These are phyloP conservation scores for Ophiostoma tasmaniense DNA, from an alignment of 2,329 filamentous ascomycete species.

Conservation along the genomic window DNA sequence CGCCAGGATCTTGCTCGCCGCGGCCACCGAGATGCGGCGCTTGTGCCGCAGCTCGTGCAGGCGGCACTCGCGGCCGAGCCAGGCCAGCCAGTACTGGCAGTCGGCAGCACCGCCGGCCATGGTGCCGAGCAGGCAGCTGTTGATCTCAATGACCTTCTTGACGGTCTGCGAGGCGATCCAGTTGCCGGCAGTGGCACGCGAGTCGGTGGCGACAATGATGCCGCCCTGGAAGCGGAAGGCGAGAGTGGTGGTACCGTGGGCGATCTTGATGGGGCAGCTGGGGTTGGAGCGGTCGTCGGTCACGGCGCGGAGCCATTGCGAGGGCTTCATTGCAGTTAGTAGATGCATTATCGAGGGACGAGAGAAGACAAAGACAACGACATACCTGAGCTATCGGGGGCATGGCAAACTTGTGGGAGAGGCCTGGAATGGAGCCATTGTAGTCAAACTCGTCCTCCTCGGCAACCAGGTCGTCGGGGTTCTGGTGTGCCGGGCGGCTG, in stretches of 20 bases:
- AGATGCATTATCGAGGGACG: neutral
- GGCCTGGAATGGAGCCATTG: constrained; percentile 59
- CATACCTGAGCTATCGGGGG: constrained; percentile 84
- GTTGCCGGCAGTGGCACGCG: constrained; percentile 90
- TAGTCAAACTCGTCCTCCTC: constrained; percentile 70
- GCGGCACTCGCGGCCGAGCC: constrained; percentile 97
- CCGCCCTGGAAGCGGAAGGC: constrained; percentile 97
- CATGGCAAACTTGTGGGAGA: constrained; percentile 90
- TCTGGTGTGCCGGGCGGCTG: constrained; percentile 65
- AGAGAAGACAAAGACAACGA: constrained; percentile 18
- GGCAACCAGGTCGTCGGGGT: constrained; percentile 61
- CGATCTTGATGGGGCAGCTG: constrained; percentile 96
- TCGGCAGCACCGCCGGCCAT: constrained; percentile 98
- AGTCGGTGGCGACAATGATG: constrained; percentile 97
- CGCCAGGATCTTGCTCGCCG: constrained; percentile 94
- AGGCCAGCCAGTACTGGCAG: constrained; percentile 99
- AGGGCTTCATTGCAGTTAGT: constrained; percentile 48
- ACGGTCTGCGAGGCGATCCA: constrained; percentile 99
- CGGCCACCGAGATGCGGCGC: constrained; percentile 93
- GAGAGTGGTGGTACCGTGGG: constrained; percentile 95
- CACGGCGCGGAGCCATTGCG: constrained; percentile 89
- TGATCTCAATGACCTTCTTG: constrained; percentile 99
- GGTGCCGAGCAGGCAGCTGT: constrained; percentile 84
- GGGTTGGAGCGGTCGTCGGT: constrained; percentile 97
- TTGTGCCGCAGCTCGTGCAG: constrained; percentile 99